Conservation (phyloP, 2,329 filamentous ascomycete genomes). For the Aspergillus fischeri region DNA sequence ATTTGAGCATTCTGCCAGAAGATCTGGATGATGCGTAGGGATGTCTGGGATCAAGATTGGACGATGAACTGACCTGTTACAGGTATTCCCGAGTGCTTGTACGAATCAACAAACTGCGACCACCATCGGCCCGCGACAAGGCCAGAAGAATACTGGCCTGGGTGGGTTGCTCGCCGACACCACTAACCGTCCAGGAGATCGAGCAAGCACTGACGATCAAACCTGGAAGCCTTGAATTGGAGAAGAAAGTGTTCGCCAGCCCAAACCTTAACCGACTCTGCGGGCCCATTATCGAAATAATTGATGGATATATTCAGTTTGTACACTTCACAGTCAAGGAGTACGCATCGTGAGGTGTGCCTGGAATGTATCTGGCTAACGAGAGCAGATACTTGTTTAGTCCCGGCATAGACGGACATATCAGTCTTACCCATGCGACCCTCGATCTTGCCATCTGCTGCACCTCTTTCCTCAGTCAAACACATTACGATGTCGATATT, state of each 20-base stretch:
- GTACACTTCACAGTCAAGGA: constrained; percentile 34
- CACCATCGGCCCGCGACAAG: constrained; percentile 1
- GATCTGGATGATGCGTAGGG: constrained; percentile 29
- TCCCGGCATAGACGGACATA: not conserved
- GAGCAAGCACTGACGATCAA: constrained; percentile 11
- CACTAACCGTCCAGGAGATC: constrained; percentile 15
- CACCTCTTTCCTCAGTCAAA: not conserved
- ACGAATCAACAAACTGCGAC: not conserved
- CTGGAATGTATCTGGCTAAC: too few relatives aligned
- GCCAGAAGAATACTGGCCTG: constrained; percentile 16
- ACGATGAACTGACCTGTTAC: not conserved
- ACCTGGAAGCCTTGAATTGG: not conserved
- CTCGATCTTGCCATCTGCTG: constrained; percentile 1
- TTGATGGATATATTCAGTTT: constrained; percentile 26
- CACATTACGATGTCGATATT: not conserved
- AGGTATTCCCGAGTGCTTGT: constrained; percentile 5
- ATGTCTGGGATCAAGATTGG: not conserved
- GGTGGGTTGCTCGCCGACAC: constrained; percentile 17
- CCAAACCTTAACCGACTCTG: constrained; percentile 20
- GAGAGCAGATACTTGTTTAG: constrained; percentile 1
- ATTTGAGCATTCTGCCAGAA: constrained; percentile 24
- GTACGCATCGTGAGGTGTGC: constrained; percentile 35
- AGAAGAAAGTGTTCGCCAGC: not conserved
- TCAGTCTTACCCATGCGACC: not conserved
- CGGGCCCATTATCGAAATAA: constrained; percentile 29